Base-by-base conservation (phyloP, 108 stramenopile species). In the Craspedostauros australis region DNA sequence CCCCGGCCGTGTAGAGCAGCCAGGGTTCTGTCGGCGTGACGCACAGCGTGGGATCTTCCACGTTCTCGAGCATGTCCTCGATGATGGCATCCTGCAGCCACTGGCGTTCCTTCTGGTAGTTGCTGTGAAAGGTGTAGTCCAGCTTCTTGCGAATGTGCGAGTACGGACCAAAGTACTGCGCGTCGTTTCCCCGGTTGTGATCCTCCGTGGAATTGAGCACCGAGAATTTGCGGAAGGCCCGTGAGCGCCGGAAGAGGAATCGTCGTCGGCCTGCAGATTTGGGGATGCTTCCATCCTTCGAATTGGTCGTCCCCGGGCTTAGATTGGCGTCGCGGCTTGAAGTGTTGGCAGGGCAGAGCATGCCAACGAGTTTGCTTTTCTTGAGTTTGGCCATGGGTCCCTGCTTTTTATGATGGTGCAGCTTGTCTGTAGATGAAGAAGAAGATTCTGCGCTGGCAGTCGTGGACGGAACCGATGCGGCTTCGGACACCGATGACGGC, bases 41-140 rank as follows among this genome's bases (percentile, higher is more conserved):
- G 18, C 58, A 37, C 23, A 21, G 41, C 14, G 25, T 14, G 12
- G 18, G 30, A 32, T 52, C 61, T 22, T 27, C 40, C 36, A 27
- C 36, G 15, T 12, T 48, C 18, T 54, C 63, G 25, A 84, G 40
- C 19, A 83, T 46, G 36, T 76, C 76, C 5, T 77, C 72, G 28
- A 93, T 79, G 25, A 91, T 80, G 26, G 60, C 64, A 68, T 93
- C 91, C 63, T 96, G 95, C 5, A 94, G 72, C 72, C 76, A 70
- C 61, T 94, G 92, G 22, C 95, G 67, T 39, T 85, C 68, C 20
- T 77, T 75, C 19, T 59, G 60, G 66, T 93, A 95, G 18, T 54
- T 18, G 1, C 34, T 21, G 40, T 69, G 51, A 47, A 57, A 52
- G 9, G 30, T 32, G 41, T 56, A 59, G 50, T 86, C 78, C 16